Base-by-base conservation (phyloP, 352 stramenopile genomes). In the Pythium pyrilobum region DNA sequence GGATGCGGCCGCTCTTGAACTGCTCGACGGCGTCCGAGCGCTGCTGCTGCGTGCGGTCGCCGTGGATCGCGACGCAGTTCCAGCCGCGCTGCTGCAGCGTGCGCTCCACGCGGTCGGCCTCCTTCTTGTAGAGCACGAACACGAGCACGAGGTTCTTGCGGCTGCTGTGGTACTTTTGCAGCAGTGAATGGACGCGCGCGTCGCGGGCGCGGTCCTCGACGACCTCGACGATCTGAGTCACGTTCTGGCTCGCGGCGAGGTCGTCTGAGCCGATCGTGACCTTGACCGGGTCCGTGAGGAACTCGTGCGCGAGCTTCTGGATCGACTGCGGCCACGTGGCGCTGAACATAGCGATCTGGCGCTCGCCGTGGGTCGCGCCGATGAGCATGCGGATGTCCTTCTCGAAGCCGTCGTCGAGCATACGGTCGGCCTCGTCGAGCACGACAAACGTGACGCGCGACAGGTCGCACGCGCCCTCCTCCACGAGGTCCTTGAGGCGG, bases 91-190 rank as follows among this genome's bases (percentile, higher is more conserved):
- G 78, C 39, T 87, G 74, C 43, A 99, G 74, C 58, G 94, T 96
- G 27, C 75, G 72, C 69, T 99, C 96, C 31, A 99, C 78, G 18
- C 96, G 82, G 59, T 97, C 93, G 3, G 95, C 96, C 66, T 99
- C 97, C 67, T 99, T 99, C 85, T 99, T 99, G 76, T 99, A 99
- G 37, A 99, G 75, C 16, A 96, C 96, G 69, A 99, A 99, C 3
- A 99, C 69, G 27, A 99, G 69, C 34, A 99, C 77, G 21, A 92
- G 87, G 72, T 98, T 97, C 79, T 69, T 92, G 64, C 67, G 87
- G 59, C 67, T 87, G 51, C 67, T 77, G 70, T 97, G 89, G 64
- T 98, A 98, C 64, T 97, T 90, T 49, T 90, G 66, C 46, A 99
- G 67, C n/a, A 99, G 72, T 50, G 89, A 58, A 45, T 95, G 77